Base-by-base conservation (phyloP, 2,329 filamentous ascomycete species). In the Falciphora oryzae region DNA sequence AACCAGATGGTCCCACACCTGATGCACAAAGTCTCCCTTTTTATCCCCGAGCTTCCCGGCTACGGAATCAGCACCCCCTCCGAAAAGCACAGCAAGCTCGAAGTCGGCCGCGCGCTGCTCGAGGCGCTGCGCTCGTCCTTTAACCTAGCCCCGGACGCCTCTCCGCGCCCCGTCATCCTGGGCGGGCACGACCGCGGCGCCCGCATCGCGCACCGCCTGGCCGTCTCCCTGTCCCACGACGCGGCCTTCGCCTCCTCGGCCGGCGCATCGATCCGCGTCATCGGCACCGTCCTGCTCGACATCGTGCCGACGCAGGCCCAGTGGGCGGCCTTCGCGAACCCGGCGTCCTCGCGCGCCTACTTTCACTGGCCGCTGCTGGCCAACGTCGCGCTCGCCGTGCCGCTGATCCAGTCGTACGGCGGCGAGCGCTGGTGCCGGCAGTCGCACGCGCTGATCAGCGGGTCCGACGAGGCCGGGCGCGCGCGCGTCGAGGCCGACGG, bases 311-410 rank as follows among this genome's bases (percentile, higher is more conserved):
- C 80, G 7, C 68, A 75, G 27, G 72, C 74, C 4, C 80, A 82
- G 72, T 84, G 80, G 77, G 66, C 71, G 6, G 72, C 71, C 2
- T 79, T 81, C 66, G 64, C 73, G 8, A 68, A 77, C 62, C 75
- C 79, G 11, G 67, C 68, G 1, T 73, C 75, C 25, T 70, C 73
- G n/a, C 62, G 64, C 31, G 73, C 72, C 1, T 79, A 78, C 68
- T 83, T 78, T 70, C 81, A 84, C 72, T 84, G 81, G 81, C 75
- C 81, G 3, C 76, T 84, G 56, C 74, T 84, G 10, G 81, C 81
- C 14, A 79, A 80, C 44, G 73, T 75, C 7, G 74, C 78, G 4
- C 64, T 78, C 0, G 80, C 80, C 1, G 75, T 77, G 22, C 68
- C 74, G 14, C 75, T 83, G 70, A 78, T 84, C 62, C 69, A 71